Evolutionary conservation across 257 asterid genomes (phyloP), one percentile per base, ranked within the genome.

Genomic region (Forsythia viridissima): DNA sequence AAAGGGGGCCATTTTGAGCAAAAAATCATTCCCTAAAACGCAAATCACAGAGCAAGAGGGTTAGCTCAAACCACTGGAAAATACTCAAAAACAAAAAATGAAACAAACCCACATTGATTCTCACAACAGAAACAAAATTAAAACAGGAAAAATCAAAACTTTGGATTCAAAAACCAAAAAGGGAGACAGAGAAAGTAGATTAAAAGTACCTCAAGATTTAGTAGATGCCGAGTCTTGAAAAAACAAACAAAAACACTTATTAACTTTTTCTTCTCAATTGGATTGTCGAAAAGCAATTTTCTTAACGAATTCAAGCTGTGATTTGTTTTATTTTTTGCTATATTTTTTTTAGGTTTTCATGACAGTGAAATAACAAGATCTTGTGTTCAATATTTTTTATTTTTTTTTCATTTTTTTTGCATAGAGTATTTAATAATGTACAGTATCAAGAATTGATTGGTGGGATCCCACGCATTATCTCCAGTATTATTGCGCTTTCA

Each of bases 391-490:
- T 6, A 16, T 57, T n/a, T 20, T 6, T 18, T 13, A 24, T 51
- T 18, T 0, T 2, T 55, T 55, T 55, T 55, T 6, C 6, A 57
- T n/a, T n/a, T 57, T 46, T 8, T 46, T 4, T 46, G 12, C 39
- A 15, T 3, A 61, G 13, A 21, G 15, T 8, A 3, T 24, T 12
- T 61, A 55, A 55, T 55, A 16, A 55, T 18, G n/a, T 48, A 48
- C 57, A 55, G 65, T 55, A 57, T n/a, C 11, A 10, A 57, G 66
- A n/a, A n/a, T 57, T 57, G 30, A 57, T 57, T 57, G 66, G 66
- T 57, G 34, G 69, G 69, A 61, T 21, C 69, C 69, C 69, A 61
- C 69, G 69, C 69, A 61, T 61, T 21, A 21, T 20, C 69, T 9
- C 38, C 5, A 61, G 38, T 30, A 61, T 24, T 61, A 61, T 61